phyloP scores from a whole-genome alignment of 2,329 filamentous ascomycete genomes.

The Colletotrichum chlorophyti region DNA sequence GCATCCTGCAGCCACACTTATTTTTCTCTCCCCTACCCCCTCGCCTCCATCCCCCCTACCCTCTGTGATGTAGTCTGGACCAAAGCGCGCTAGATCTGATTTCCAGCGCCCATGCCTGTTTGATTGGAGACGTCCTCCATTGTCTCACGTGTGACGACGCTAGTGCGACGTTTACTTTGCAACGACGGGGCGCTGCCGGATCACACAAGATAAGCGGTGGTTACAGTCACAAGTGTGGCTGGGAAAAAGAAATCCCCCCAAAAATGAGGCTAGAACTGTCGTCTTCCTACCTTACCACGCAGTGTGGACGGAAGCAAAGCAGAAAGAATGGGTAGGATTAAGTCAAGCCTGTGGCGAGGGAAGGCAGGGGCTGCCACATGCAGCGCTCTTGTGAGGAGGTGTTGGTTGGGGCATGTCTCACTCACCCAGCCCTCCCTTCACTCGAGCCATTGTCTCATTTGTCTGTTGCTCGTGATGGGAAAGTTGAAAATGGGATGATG shows the following conservation, averaged over 20 bases:
- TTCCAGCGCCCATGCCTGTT: too few species aligned
- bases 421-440: background rate
- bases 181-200: too few species aligned
- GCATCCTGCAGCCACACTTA: constrained; percentile 24
- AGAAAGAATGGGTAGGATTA: background rate
- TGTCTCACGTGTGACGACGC: constrained; percentile 2
- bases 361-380: background rate
- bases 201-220: too few species aligned
- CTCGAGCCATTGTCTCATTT: background rate
- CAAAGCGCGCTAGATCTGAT: too few species aligned
- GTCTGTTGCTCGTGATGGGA: constrained; percentile 5
- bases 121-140: too few species aligned
- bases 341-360: background rate
- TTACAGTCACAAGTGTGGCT: background rate
- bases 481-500: background rate
- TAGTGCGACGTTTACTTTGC: background rate
- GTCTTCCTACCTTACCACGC: too few species aligned
- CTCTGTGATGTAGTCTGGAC: too few species aligned
- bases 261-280: too few species aligned
- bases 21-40: background rate
- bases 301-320: too few species aligned
- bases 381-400: background rate
- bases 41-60: background rate
- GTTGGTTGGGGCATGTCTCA: constrained; percentile 25
- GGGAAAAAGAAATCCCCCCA: too few species aligned